These are phyloP conservation scores for Fusarium coicis DNA, from an alignment of 2,329 filamentous ascomycete species.

Conservation along the genomic window DNA sequence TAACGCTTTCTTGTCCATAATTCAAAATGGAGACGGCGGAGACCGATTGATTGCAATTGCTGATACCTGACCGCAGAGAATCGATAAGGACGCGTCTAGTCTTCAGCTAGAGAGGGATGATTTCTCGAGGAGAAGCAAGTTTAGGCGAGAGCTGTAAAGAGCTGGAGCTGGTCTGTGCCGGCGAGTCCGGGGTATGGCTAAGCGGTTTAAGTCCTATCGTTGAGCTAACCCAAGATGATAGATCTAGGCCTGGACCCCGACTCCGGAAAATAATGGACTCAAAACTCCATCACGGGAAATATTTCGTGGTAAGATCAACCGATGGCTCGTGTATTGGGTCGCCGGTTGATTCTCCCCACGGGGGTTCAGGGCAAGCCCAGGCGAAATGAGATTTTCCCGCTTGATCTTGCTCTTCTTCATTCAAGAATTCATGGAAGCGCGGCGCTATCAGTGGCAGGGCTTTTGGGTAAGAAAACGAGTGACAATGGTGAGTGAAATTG, in stretches of 20 bases:
- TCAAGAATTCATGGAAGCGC: background rate
- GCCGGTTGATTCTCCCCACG: background rate
- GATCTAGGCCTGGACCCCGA: background rate
- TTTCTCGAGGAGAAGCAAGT: conserved; percentile 8
- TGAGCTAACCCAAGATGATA: conserved; percentile 1
- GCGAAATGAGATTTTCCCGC: background rate
- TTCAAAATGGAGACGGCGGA: background rate
- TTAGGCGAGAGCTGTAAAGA: conserved; percentile 18
- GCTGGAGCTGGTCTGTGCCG: conserved; percentile 20
- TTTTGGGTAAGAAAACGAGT: background rate
- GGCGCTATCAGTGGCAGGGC: background rate
- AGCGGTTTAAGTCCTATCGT: background rate
- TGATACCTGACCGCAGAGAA: background rate
- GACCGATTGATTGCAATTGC: background rate
- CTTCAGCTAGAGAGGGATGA: background rate
- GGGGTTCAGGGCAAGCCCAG: background rate
- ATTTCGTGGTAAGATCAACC: conserved; percentile 15
- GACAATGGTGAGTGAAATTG: background rate
- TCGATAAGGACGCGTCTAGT: conserved; percentile 11
- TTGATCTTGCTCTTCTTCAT: background rate
- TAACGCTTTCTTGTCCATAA: background rate
- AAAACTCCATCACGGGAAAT: conserved; percentile 13
- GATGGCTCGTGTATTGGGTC: conserved; percentile 7
- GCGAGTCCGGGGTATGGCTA: conserved; percentile 14
- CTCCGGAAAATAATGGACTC: background rate